These are phyloP conservation scores for Chamaecyparis obtusa DNA, from an alignment of 75 land plant genomes.

Conservation along the genomic window DNA sequence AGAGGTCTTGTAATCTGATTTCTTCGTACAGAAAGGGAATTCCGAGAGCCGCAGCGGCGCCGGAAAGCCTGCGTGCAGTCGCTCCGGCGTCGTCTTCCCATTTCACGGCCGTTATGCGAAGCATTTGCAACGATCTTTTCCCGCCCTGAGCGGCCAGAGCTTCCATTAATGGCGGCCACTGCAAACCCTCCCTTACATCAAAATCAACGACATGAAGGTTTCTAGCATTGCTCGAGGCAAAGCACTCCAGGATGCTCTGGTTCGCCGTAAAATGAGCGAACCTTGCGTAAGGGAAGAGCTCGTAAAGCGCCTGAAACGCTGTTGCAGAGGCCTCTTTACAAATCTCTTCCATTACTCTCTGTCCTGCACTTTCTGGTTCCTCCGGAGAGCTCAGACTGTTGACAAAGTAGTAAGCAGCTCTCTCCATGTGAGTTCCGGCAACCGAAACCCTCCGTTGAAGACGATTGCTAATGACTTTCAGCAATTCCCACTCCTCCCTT, in stretches of 20 bases:
- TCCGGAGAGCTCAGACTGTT: background rate
- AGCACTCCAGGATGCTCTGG: slow-evolving; percentile 18
- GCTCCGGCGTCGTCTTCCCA: slow-evolving; percentile 1
- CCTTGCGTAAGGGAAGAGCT: slow-evolving; percentile 9
- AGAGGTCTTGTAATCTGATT: background rate
- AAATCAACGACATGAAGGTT: slow-evolving; percentile 13
- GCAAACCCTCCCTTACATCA: slow-evolving; percentile 21
- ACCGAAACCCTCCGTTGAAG: background rate
- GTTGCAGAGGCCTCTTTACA: background rate
- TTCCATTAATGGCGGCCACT: slow-evolving; percentile 25
- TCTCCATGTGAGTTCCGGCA: background rate
- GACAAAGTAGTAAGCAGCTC: background rate
- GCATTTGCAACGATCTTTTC: background rate
- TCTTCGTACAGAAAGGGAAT: slow-evolving; percentile 18
- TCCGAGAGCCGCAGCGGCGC: slow-evolving; percentile 1
- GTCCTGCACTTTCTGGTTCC: background rate
- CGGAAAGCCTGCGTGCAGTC: slow-evolving; percentile 7
- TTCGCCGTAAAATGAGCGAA: slow-evolving; percentile 22
- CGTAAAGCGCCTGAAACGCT: slow-evolving; percentile 10
- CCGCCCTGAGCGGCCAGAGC: background rate
- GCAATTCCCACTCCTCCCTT: background rate
- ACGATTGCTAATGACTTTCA: background rate
- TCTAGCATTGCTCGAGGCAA: background rate
- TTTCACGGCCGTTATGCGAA: slow-evolving; percentile 13
- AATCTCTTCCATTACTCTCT: background rate